Evolutionary conservation across 129 eudicot genomes (phyloP), one percentile per base, ranked within the genome.

Genomic region (Heracleum sosnowskyi): DNA sequence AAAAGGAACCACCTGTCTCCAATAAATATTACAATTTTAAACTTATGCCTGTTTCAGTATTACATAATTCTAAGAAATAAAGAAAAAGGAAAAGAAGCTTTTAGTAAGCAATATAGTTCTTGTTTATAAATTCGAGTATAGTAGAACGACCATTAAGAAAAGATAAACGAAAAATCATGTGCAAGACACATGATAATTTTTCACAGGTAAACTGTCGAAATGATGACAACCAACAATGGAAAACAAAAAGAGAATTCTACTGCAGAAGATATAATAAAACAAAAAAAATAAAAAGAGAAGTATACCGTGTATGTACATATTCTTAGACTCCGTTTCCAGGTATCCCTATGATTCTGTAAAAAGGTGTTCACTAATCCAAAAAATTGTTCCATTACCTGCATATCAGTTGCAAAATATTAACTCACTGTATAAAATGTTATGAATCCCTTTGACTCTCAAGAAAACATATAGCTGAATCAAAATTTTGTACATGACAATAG

Each of bases 301-400:
- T 4, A 20, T 84, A 92, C 99, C 97, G 91, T 95, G 88, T 95
- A 95, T 34, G 97, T 95, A 15, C 99, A 90, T 78, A 95, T 88
- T 36, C 88, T 89, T 83, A 95, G 84, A 83, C 93, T 91, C 76
- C 99, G 85, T 86, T 86, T 90, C 97, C 97, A 87, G 51, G 97
- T 91, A 84, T 90, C 97, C 53, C 96, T 87, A 80, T 95, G 92
- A 84, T 92, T 91, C 81, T 88, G 92, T 87, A 95, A 85, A 86
- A 95, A 95, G 22, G 97, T 95, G 82, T 95, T 95, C 76, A 91
- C 99, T 87, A 95, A 85, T 22, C 89, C 97, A 86, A 95, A 95
- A 86, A 91, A 91, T 80, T 95, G 99, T 85, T 95, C 99, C 99
- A n/a, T n/a, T n/a, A n/a, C n/a, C n/a, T n/a, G n/a, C n/a, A n/a